Base-by-base conservation (phyloP, 2,329 filamentous ascomycete genomes). In the Colletotrichum destructivum region DNA sequence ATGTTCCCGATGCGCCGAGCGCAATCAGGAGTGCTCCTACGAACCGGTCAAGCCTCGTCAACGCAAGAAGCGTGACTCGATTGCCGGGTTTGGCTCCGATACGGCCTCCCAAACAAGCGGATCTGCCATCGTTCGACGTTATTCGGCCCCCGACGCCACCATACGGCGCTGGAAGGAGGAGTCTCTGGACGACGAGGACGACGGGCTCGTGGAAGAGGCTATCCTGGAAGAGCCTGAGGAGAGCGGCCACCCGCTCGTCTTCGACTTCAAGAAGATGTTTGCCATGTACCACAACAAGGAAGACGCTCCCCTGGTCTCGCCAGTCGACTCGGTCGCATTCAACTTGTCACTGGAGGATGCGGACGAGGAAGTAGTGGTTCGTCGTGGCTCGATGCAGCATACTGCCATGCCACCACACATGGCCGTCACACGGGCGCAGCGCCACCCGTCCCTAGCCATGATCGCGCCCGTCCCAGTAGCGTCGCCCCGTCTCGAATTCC, bases 1-100 rank as follows among this genome's bases (percentile, higher is more conserved):
- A 56, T 89, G 87, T 75, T 81, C 84, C 26, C 86, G 87, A 51
- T 89, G 87, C 77, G 75, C 79, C 52, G 87, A 89, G 77, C 82
- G 84, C 51, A 81, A 81, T 61, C 80, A 86, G 56, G 82, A 85
- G 26, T 89, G 87, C 75, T 78, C 81, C 2, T 89, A 89, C 73
- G 87, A 88, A 69, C 80, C 84, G 49, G 82, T 88, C 23, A 80
- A 77, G 71, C 82, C 80, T 70, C 82, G 81, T 42, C 82, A 82
- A 69, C 79, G 82, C 47, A 81, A 82, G 42, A 82, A 80, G 73
- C 77, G 78, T 38, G 78, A 79, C 16, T 74, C 76, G 7, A 75
- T 69, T 23, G 65, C 65, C 51, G 68, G 68, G 16, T 42, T 69
- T 21, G 62, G 57, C 21, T 59, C 51, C 62, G 66, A 73, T 31